phyloP scores from a whole-genome alignment of 2,329 filamentous ascomycete species.

The Capronia epimyces region DNA sequence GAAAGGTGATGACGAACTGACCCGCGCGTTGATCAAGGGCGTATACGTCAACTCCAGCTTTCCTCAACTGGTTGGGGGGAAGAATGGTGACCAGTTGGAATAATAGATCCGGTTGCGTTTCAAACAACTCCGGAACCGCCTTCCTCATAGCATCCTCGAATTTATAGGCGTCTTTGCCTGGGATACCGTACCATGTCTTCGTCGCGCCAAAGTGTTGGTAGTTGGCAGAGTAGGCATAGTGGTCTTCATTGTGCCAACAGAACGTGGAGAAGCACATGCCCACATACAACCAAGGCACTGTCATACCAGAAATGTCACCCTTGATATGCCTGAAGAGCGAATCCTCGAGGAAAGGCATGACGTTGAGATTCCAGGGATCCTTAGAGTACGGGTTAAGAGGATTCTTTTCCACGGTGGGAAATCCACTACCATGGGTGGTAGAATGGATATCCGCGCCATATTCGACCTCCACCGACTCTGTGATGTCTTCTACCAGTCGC shows the following conservation, averaged over 20 bases:
- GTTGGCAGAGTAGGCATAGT: conserved; percentile 95
- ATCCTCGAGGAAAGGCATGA: conserved; percentile 81
- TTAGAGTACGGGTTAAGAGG: conserved; percentile 80
- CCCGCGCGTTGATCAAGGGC: conserved; percentile 94
- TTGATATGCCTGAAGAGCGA: conserved; percentile 97
- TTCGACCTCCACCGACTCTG: conserved; percentile 94
- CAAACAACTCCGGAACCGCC: conserved; percentile 91
- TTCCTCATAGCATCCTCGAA: conserved; percentile 94
- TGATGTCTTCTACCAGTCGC: conserved; percentile 86
- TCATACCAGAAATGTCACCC: conserved; percentile 98
- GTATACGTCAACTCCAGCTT: conserved; percentile 87
- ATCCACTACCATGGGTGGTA: conserved; percentile 94
- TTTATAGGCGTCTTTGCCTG: conserved; percentile 84
- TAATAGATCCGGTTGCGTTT: conserved; percentile 90
- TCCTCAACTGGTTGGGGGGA: conserved; percentile 85
- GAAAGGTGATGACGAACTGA: conserved; percentile 94
- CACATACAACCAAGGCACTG: conserved; percentile 96
- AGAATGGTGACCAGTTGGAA: conserved; percentile 97
- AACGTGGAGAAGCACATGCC: conserved; percentile 99
- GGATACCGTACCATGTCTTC: conserved; percentile 99
- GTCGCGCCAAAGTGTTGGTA: conserved; percentile 98
- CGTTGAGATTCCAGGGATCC: conserved; percentile 93
- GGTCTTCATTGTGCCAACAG: conserved; percentile 98
- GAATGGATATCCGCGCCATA: conserved; percentile 98
- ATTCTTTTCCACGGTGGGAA: conserved; percentile 87